Conservation (phyloP, 345 rosid genomes). For the Syzygium aqueum region DNA sequence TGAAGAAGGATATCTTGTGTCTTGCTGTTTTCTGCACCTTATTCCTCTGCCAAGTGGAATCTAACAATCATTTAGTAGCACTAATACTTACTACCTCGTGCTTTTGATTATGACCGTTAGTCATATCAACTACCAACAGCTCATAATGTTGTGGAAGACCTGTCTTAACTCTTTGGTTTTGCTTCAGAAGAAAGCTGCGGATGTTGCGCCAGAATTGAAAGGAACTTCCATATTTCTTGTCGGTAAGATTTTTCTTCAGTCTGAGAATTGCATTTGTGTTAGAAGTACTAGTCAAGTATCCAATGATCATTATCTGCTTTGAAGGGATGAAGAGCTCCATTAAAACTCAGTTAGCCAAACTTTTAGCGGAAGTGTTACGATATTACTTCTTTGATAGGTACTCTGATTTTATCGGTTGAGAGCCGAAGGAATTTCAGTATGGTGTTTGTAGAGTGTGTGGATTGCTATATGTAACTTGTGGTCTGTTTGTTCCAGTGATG, state of each 20-base stretch:
- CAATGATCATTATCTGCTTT: not conserved
- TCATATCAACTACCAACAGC: not conserved
- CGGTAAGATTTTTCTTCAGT: constrained; percentile 38
- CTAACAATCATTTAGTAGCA: not conserved
- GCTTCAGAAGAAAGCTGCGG: constrained; percentile 67
- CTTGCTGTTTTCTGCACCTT: not conserved
- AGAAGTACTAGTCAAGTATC: not conserved
- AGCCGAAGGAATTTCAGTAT: not conserved
- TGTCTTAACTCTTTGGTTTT: constrained; percentile 4
- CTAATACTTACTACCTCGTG: not conserved
- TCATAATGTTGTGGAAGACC: not conserved
- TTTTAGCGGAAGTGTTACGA: constrained; percentile 56
- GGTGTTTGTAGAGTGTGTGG: not conserved
- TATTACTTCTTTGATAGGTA: constrained; percentile 88
- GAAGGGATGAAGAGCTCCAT: constrained; percentile 58
- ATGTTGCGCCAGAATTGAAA: constrained; percentile 44
- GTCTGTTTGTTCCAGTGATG: constrained; percentile 44
- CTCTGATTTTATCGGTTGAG: not conserved
- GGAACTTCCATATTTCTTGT: constrained; percentile 80
- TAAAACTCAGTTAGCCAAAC: constrained; percentile 49
- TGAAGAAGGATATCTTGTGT: not conserved
- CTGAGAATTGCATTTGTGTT: not conserved
- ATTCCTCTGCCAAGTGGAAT: not conserved
- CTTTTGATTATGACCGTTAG: not conserved
- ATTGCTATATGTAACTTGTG: constrained; percentile 1